Conservation (phyloP, 805 yeast genomes). For the Nakazawaea sp. region DNA sequence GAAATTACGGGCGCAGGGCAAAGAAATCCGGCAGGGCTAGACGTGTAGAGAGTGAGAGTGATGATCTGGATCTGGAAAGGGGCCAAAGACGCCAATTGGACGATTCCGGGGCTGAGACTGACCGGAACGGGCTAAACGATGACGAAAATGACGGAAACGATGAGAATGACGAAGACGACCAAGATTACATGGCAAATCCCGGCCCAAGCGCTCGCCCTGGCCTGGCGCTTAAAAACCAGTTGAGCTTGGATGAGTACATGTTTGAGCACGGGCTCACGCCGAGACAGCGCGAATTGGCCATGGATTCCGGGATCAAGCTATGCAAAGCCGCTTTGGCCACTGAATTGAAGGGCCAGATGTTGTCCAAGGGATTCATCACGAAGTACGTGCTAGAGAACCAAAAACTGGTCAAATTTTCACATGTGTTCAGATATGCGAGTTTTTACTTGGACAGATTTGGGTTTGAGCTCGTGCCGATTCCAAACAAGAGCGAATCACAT, state of each 20-base stretch:
- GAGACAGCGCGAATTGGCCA: conserved; percentile 12
- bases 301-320: conserved; percentile 13
- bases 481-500: conserved; percentile 2
- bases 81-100: no score
- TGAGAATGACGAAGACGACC: conserved; percentile 6
- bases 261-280: background rate
- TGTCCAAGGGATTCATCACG: conserved; percentile 19
- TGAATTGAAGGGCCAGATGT: conserved; percentile 19
- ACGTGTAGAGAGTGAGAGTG: no score
- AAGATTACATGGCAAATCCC: background rate
- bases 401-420: conserved; percentile 12
- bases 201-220: no score
- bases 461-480: conserved; percentile 20
- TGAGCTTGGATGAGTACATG: conserved; percentile 13
- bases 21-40: no score
- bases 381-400: conserved; percentile 23
- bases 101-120: no score
- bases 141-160: background rate
- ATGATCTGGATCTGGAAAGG: no score
- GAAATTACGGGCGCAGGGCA: no score
- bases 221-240: conserved; percentile 6
- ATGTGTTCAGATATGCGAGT: conserved; percentile 16
- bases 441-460: conserved; percentile 16
- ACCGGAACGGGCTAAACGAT: background rate
- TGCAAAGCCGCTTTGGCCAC: conserved; percentile 18